Base-by-base conservation (phyloP, 306 rosid genomes). In the Prunus mongolica region DNA sequence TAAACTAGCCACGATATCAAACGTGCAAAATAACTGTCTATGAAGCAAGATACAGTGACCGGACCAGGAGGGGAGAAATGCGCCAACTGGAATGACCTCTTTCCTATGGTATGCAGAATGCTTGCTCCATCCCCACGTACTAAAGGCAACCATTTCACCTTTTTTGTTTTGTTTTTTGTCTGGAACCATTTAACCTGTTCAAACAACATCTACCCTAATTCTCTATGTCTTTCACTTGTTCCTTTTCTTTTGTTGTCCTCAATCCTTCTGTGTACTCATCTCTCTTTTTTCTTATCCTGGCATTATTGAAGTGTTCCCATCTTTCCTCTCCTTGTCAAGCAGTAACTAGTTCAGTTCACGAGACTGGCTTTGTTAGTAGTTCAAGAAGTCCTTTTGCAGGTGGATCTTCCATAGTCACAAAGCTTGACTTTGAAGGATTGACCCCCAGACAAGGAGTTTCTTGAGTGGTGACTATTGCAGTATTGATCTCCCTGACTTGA, bases 391-490 rank as follows among this genome's bases (percentile, higher is more conserved):
- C 14, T 38, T 41, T 38, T 38, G 9, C 11, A 45, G 27, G 77
- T 3, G 25, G 25, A 24, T 60, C 66, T 57, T 72, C 77, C n/a
- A 58, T 24, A 19, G 77, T 60, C 47, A 58, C 56, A 73, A 25
- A 45, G 11, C 18, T 73, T 60, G 38, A 38, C 24, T 55, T 57
- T 6, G 4, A 56, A 6, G 41, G 16, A 28, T 12, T 30, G 12
- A 32, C 34, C 13, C 73, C 25, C 45, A 16, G 45, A 25, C 18
- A 27, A 49, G 73, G 45, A 12, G 65, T 25, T 12, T 60, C 25
- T 27, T 15, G 12, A 67, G 34, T 14, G 45, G 25, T 46, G 27
- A 49, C 50, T 45, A 9, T 14, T 67, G 57, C 38, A 67, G 57
- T 13, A 67, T 46, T 3, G 8, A 30, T 34, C 41, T 51, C 41